Conservation (phyloP, 1,284 basidiomycete species). For the Schizophyllum amplum region DNA sequence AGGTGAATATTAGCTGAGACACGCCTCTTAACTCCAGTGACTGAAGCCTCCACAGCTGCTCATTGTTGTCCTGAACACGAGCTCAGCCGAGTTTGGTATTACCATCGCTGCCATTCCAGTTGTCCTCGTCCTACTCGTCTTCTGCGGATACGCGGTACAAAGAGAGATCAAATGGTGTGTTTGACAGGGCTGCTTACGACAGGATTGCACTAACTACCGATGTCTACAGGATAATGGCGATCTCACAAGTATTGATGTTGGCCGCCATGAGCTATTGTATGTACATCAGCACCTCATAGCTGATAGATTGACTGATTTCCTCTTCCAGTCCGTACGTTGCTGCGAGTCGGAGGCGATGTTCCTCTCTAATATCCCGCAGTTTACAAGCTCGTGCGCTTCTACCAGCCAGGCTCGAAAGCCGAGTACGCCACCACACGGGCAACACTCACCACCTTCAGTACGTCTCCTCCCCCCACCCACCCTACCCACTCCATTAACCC, state of each 20-base stretch:
- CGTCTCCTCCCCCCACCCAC: conserved; percentile 21
- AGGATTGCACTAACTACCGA: conserved; percentile 8
- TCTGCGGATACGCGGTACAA: conserved; percentile 63
- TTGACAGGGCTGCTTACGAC: background rate
- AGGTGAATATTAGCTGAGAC: conserved; percentile 35
- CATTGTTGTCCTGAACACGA: conserved; percentile 57
- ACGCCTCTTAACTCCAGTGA: conserved; percentile 3
- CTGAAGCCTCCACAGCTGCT: conserved; percentile 45
- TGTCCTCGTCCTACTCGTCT: conserved; percentile 60
- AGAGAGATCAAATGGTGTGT: conserved; percentile 70
- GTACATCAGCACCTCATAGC: conserved; percentile 17
- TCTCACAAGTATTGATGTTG: conserved; percentile 65
- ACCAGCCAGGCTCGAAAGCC: conserved; percentile 42
- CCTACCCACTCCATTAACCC: conserved; percentile 1
- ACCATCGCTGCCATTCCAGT: conserved; percentile 77
- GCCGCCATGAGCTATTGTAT: conserved; percentile 67
- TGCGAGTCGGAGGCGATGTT: background rate
- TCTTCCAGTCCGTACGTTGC: conserved; percentile 42
- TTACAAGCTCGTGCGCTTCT: conserved; percentile 77
- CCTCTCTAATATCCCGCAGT: conserved; percentile 33
- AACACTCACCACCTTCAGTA: conserved; percentile 76
- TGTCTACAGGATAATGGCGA: conserved; percentile 53
- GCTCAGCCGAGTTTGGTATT: conserved; percentile 69
- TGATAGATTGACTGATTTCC: conserved; percentile 10
- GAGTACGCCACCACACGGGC: conserved; percentile 63